Evolutionary conservation across 495 filamentous ascomycete genomes (phyloP).

Genomic region (Penicillium samsonianum): DNA sequence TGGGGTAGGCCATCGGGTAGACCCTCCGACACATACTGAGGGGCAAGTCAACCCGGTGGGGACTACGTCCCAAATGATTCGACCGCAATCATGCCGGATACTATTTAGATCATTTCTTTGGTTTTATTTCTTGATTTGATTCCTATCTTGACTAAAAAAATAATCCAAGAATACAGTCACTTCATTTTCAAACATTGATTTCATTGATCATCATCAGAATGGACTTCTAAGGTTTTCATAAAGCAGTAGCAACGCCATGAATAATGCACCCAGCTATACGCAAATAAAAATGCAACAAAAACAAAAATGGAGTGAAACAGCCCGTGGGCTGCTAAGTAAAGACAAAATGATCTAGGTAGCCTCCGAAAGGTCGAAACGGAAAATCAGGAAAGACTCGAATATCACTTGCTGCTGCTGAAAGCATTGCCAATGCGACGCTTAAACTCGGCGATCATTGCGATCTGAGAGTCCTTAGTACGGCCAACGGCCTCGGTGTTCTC

Average conservation of each 20-base stretch:
- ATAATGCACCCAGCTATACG: constrained; percentile 22
- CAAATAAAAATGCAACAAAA: constrained; percentile 18
- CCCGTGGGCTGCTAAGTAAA: constrained; percentile 12
- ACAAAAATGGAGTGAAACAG: constrained; percentile 1
- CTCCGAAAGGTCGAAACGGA: constrained; percentile 6
- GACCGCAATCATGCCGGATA: neutral
- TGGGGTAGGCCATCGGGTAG: constrained; percentile 6
- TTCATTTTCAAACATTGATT: neutral
- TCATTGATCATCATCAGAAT: constrained; percentile 21
- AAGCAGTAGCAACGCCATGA: constrained; percentile 1
- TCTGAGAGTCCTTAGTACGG: constrained; percentile 70
- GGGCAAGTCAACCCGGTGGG: constrained; percentile 9
- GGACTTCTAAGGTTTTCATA: neutral
- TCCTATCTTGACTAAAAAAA: neutral
- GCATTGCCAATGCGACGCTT: constrained; percentile 58
- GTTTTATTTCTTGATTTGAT: neutral
- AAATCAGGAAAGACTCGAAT: constrained; percentile 2
- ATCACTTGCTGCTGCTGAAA: constrained; percentile 33
- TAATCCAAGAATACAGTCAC: neutral
- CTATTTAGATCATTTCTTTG: neutral
- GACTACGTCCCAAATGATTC: neutral
- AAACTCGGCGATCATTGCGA: constrained; percentile 74
- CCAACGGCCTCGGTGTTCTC: constrained; percentile 90
- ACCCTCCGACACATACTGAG: constrained; percentile 10
- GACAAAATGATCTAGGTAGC: constrained; percentile 7